Base-by-base conservation (phyloP, 2,329 filamentous ascomycete species). In the Epichloe typhina region DNA sequence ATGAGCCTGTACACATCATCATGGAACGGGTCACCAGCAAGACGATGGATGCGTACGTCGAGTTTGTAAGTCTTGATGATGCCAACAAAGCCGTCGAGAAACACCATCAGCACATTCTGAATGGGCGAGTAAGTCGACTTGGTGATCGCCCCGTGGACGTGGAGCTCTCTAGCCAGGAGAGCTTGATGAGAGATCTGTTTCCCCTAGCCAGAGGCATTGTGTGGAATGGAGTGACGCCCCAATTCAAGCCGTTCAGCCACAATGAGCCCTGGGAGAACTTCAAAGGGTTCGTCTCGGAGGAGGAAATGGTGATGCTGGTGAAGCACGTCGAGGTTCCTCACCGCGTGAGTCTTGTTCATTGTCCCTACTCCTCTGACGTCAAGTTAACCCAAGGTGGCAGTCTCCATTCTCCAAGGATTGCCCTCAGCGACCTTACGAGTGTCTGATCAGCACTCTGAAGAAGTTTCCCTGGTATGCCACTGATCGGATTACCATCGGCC, bases 381-480 rank as follows among this genome's bases (percentile, higher is more conserved):
- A n/a, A 19, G 17, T 17, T 49, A 37, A 49, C 17, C 42, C 57
- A 55, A 19, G 56, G 44, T 13, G 5, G 1, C 48, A 83, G 78
- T 79, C 78, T 12, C 75, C 76, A 0, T 84, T 78, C 59, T 74
- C 77, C 8, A 73, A 70, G 51, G 72, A 80, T 26, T 82, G 79
- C 56, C 79, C 80, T 0, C 80, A 84, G 64, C 75, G 82, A 13
- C 76, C 80, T 2, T 84, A 77, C 51, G 82, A 85, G 66, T 80
- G 74, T 60, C 68, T 84, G 58, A 81, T 84, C 57, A 82, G 77
- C 61, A 83, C 76, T 1, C 60, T 81, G 38, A 74, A 72, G 53
- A 80, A 84, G 68, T 72, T 82, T 42, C 82, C 82, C 0, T 85
- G 82, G 82, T 72, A 76, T 53, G 70, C 72, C 61, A 70, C 79